These are phyloP conservation scores for Magnaporthiopsis poae DNA, from an alignment of 2,329 filamentous ascomycete species.

Conservation along the genomic window DNA sequence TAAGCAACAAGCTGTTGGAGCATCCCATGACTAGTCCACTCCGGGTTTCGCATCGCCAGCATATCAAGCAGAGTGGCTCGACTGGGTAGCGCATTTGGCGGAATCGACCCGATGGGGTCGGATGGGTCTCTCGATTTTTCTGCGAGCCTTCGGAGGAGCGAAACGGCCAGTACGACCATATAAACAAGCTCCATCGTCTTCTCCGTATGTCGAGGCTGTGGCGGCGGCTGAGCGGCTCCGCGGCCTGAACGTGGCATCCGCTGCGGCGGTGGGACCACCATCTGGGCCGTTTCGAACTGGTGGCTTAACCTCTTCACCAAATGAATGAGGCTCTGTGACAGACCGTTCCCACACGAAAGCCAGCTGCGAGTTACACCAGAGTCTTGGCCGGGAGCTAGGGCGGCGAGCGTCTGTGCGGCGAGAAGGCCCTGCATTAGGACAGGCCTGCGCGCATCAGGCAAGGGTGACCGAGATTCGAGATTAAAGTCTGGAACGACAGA, in stretches of 20 bases:
- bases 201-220: slow-evolving; percentile 23
- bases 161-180: slow-evolving; percentile 59
- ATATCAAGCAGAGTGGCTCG: slow-evolving; percentile 59
- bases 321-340: slow-evolving; percentile 68
- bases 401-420: slow-evolving; percentile 77
- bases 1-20: slow-evolving; percentile 60
- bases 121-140: slow-evolving; percentile 57
- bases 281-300: slow-evolving; percentile 37
- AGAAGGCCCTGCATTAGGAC: slow-evolving; percentile 86
- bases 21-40: slow-evolving; percentile 55
- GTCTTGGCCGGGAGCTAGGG: slow-evolving; percentile 56
- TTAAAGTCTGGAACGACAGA: slow-evolving; percentile 67
- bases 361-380: slow-evolving; percentile 64
- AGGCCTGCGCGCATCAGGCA: slow-evolving; percentile 76
- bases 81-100: slow-evolving; percentile 53
- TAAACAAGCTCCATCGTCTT: slow-evolving; percentile 46
- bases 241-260: not conserved
- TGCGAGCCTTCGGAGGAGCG: slow-evolving; percentile 55
- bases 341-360: slow-evolving; percentile 75
- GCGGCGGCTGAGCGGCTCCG: not conserved
- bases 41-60: slow-evolving; percentile 52
- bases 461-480: slow-evolving; percentile 44
- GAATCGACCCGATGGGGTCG: slow-evolving; percentile 39
- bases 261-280: not conserved
- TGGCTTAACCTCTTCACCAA: slow-evolving; percentile 64